Evolutionary conservation across 768 basidiomycete genomes (phyloP).

Genomic region (Mycena indigotica): DNA sequence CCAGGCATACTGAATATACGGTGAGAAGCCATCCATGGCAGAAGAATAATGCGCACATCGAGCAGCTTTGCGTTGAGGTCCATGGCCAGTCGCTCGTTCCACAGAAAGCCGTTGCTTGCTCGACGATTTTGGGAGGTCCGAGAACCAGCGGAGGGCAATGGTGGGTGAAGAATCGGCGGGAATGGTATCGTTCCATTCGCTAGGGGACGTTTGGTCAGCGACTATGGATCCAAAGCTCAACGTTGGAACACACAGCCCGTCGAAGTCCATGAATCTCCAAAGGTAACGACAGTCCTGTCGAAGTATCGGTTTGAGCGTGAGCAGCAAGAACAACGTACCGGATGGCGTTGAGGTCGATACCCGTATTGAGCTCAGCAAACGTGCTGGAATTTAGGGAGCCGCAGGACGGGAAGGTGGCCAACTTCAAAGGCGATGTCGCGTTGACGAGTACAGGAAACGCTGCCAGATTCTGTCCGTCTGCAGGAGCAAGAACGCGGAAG

Average conservation of each 20-base stretch:
- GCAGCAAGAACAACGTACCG: no score
- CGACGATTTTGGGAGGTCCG: slow-evolving; percentile 30
- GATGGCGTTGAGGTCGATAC: slow-evolving; percentile 28
- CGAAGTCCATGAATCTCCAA: slow-evolving; percentile 37
- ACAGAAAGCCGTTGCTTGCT: slow-evolving; percentile 36
- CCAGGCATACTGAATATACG: slow-evolving; percentile 32
- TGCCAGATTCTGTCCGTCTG: no score
- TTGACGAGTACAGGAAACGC: slow-evolving; percentile 32
- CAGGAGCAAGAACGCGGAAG: no score
- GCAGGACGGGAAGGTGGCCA: slow-evolving; percentile 30
- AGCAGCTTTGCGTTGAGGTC: slow-evolving; percentile 33
- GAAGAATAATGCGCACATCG: slow-evolving; percentile 25
- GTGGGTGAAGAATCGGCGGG: slow-evolving; percentile 35
- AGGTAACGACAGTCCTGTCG: slow-evolving; percentile 33
- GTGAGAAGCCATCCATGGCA: not conserved
- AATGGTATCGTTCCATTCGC: slow-evolving; percentile 36
- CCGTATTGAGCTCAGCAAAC: slow-evolving; percentile 32
- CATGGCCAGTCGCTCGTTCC: slow-evolving; percentile 34
- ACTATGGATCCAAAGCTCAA: not conserved
- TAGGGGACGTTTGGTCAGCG: slow-evolving; percentile 3
- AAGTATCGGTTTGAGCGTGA: no score
- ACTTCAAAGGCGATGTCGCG: slow-evolving; percentile 28
- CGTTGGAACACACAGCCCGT: slow-evolving; percentile 25
- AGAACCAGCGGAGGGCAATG: slow-evolving; percentile 34
- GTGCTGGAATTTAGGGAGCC: slow-evolving; percentile 26